Evolutionary conservation across 108 stramenopile species (phyloP).

Genomic region (Aurantiochytrium sp.): DNA sequence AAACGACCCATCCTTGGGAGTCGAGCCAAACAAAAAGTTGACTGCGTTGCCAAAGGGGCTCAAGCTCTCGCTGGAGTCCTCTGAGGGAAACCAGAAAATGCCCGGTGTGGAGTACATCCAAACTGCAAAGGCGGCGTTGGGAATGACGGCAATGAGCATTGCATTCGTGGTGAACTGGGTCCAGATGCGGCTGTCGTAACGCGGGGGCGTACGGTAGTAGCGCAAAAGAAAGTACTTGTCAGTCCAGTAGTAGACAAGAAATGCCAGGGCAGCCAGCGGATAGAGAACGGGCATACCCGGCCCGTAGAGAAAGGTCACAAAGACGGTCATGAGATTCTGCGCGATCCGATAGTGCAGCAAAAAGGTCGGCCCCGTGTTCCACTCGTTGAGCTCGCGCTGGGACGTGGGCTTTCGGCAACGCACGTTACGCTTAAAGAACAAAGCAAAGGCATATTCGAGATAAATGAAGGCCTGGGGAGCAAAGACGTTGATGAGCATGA

Average conservation of each 20-base stretch:
- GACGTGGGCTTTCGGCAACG: conserved; percentile 23
- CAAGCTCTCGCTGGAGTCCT: background rate
- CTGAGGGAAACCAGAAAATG: conserved; percentile 13
- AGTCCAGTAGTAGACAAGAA: conserved; percentile 43
- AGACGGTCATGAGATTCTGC: conserved; percentile 37
- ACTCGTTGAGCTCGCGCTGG: conserved; percentile 44
- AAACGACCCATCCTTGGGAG: background rate
- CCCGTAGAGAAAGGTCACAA: conserved; percentile 42
- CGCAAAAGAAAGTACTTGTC: conserved; percentile 47
- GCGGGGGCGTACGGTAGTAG: conserved; percentile 44
- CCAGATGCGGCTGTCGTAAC: conserved; percentile 32
- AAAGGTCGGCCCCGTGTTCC: conserved; percentile 38
- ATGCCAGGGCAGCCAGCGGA: conserved; percentile 34
- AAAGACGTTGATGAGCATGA: conserved; percentile 38
- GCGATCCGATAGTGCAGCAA: conserved; percentile 35
- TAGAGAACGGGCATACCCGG: conserved; percentile 45
- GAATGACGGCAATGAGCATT: conserved; percentile 29
- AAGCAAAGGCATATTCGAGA: background rate
- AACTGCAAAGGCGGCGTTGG: conserved; percentile 32
- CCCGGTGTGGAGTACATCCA: conserved; percentile 36
- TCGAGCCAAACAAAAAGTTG: background rate
- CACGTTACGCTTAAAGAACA: background rate
- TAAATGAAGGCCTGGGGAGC: conserved; percentile 29
- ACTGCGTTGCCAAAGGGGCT: conserved; percentile 3
- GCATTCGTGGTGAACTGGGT: conserved; percentile 14